These are phyloP conservation scores for Corchorus olitorius DNA, from an alignment of 345 rosid genomes.

Conservation along the genomic window DNA sequence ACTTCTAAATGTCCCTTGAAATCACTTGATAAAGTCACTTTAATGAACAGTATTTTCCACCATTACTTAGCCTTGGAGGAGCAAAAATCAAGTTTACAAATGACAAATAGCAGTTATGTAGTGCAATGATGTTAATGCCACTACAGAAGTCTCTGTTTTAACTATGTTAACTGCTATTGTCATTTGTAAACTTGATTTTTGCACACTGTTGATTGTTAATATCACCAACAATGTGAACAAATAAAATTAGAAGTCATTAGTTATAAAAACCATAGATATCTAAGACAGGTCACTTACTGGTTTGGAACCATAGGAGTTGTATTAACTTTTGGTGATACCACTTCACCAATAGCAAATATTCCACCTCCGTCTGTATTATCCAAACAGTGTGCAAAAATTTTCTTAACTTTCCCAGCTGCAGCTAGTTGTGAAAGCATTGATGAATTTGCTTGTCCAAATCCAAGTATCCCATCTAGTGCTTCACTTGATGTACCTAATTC, in stretches of 20 bases:
- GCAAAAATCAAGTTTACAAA: not conserved
- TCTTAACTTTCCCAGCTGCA: slow-evolving; percentile 59
- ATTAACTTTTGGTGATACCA: slow-evolving; percentile 63
- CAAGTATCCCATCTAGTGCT: slow-evolving; percentile 90
- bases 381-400: slow-evolving; percentile 79
- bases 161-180: no score
- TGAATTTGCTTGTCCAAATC: slow-evolving; percentile 86
- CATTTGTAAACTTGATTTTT: no score
- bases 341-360: slow-evolving; percentile 73
- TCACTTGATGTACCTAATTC: slow-evolving; percentile 56
- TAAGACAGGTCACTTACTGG: slow-evolving; percentile 55
- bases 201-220: no score
- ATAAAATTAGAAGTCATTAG: not conserved
- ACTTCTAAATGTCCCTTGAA: not conserved
- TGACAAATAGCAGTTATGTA: not conserved
- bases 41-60: not conserved
- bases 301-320: slow-evolving; percentile 78
- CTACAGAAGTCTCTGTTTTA: not conserved
- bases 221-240: not conserved
- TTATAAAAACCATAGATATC: not conserved
- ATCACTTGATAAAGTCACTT: not conserved
- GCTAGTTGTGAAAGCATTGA: slow-evolving; percentile 89
- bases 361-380: slow-evolving; percentile 81
- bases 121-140: not conserved
- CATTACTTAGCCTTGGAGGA: not conserved